Base-by-base conservation (phyloP, 345 rosid genomes). In the Litchi chinensis region DNA sequence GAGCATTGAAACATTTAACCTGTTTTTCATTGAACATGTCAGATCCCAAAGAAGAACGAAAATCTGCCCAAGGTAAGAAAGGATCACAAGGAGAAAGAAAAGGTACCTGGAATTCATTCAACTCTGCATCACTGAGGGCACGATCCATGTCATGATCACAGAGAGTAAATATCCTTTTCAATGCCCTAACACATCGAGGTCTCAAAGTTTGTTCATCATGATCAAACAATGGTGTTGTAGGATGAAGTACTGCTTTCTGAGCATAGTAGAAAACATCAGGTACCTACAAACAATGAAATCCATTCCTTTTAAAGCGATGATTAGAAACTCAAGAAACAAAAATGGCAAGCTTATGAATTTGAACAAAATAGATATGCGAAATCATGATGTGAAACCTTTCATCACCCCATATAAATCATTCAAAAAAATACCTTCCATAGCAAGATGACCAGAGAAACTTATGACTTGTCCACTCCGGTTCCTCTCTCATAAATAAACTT, bases 261-360 rank as follows among this genome's bases (percentile, higher is more conserved):
- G 98, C 94, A 84, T 84, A 92, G 83, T 86, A 92, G 88, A 93
- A 93, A 76, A 89, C 96, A 43, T 93, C 98, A 74, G 96, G 98
- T 69, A 90, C 94, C 98, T 93, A 82, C 69, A 82, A 83, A 66
- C 24, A 52, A 50, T 21, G 39, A 63, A 39, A 62, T 52, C 41
- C 21, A 41, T 70, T 52, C 10, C 0, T 1, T 22, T 24, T 26
- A 64, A 32, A 68, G 16, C 32, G 22, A 16, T 63, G 52, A 46
- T n/a, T 50, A 48, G 41, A 22, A 75, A 63, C 12, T 32, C 62
- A 32, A 65, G 19, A 44, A 3, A 22, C 52, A 52, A 26, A 66
- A 32, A 54, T 8, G 15, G 46, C 6, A 60, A 28, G 59, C 66
- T 75, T 65, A 59, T 19, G 26, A 8, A 62, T 60, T 60, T 46